phyloP scores from a whole-genome alignment of 2,329 filamentous ascomycete genomes.

The Aspergillus pseudonomiae region DNA sequence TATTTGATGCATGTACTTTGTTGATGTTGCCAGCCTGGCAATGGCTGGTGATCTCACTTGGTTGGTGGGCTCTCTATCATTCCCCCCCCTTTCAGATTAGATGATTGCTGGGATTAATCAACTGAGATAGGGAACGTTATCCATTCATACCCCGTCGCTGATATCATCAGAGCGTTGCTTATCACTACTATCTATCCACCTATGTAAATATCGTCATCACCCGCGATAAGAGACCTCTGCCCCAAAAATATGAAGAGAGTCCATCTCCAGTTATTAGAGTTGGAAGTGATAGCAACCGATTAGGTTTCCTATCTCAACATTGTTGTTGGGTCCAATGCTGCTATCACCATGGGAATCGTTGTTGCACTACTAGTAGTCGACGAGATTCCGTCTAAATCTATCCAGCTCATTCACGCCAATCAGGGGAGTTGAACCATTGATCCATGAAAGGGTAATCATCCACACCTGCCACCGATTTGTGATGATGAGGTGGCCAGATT shows the following conservation, averaged over 20 bases:
- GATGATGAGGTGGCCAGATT: conserved; percentile 1
- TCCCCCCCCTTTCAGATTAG: background rate
- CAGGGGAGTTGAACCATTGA: background rate
- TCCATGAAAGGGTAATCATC: background rate
- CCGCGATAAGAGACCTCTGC: background rate
- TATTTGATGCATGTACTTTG: conserved; percentile 1
- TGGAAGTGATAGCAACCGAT: background rate
- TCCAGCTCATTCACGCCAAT: background rate
- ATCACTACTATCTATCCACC: background rate
- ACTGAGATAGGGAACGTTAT: background rate
- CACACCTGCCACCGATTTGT: background rate
- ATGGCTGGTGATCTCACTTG: background rate
- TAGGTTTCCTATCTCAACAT: background rate
- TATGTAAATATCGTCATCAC: background rate
- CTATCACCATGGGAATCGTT: background rate
- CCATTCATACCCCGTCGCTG: background rate
- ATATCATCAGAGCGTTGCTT: background rate
- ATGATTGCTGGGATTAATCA: background rate
- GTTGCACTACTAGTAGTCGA: background rate
- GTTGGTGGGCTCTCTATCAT: background rate
- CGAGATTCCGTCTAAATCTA: background rate
- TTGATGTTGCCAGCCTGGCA: background rate
- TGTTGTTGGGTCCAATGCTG: background rate
- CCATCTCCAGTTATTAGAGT: background rate
- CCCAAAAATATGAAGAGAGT: background rate